Evolutionary conservation across 1,284 basidiomycete species (phyloP).

Genomic region (Trametes polyzona): DNA sequence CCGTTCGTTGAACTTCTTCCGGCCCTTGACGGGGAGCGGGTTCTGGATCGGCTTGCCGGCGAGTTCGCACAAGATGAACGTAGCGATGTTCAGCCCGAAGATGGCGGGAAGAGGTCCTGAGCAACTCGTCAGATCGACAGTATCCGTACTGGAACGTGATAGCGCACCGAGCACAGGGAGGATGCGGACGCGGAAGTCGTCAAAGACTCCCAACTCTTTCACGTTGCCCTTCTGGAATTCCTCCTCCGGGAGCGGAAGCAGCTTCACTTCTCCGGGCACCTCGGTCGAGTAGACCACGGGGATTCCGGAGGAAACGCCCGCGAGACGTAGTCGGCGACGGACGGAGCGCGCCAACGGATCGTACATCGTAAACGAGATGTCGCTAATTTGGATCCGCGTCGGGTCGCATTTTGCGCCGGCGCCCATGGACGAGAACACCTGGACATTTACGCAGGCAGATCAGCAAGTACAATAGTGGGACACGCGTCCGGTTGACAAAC

Average conservation of each 20-base stretch:
- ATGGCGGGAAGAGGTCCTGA: conserved; percentile 82
- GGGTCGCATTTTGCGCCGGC: conserved; percentile 97
- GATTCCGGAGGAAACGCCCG: conserved; percentile 76
- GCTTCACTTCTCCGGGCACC: conserved; percentile 84
- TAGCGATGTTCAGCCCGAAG: conserved; percentile 88
- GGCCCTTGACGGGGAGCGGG: conserved; percentile 82
- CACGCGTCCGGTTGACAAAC: conserved; percentile 39
- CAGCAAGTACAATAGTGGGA: neutral
- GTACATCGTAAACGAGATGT: conserved; percentile 92
- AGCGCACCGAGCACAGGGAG: conserved; percentile 78
- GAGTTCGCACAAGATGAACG: conserved; percentile 84
- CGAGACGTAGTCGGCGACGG: conserved; percentile 74
- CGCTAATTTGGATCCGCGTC: conserved; percentile 92
- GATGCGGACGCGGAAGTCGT: conserved; percentile 93
- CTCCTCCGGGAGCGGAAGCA: conserved; percentile 90
- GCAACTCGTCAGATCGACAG: neutral
- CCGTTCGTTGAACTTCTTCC: conserved; percentile 85
- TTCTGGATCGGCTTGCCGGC: conserved; percentile 83
- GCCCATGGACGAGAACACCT: conserved; percentile 97
- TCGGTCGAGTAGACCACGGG: conserved; percentile 98
- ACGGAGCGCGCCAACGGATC: conserved; percentile 95
- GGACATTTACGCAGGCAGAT: neutral
- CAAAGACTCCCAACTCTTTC: conserved; percentile 89
- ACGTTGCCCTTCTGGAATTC: conserved; percentile 92
- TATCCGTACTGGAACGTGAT: conserved; percentile 20